These are phyloP conservation scores for Taxawa tesnikishii DNA, from an alignment of 2,329 filamentous ascomycete species.

Conservation along the genomic window DNA sequence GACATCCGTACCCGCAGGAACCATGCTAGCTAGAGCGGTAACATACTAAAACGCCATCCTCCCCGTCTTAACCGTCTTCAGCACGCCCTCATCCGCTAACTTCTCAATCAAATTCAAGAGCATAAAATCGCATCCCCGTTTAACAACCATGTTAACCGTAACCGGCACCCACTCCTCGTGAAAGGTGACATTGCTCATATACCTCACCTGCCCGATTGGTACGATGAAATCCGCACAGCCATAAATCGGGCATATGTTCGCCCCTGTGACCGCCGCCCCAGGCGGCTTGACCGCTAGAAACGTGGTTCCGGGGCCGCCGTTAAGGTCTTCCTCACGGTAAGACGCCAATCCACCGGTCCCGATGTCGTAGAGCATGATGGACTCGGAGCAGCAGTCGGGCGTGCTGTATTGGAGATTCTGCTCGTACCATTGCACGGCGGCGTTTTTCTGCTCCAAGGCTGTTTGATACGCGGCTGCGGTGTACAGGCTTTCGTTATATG, in stretches of 20 bases:
- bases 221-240: slow-evolving; percentile 28
- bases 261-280: slow-evolving; percentile 19
- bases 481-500: slow-evolving; percentile 14
- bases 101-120: slow-evolving; percentile 28
- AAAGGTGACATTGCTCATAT: slow-evolving; percentile 26
- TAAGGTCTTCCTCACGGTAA: slow-evolving; percentile 24
- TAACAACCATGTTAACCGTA: slow-evolving; percentile 29
- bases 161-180: slow-evolving; percentile 29
- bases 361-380: slow-evolving; percentile 29
- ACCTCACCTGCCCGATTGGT: slow-evolving; percentile 30
- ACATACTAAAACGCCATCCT: slow-evolving; percentile 20
- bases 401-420: slow-evolving; percentile 23
- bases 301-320: slow-evolving; percentile 17
- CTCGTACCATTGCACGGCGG: slow-evolving; percentile 26
- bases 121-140: slow-evolving; percentile 31
- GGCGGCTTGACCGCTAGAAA: slow-evolving; percentile 21
- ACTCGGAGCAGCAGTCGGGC: slow-evolving; percentile 26
- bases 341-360: slow-evolving; percentile 29
- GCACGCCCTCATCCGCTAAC: slow-evolving; percentile 25
- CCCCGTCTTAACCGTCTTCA: slow-evolving; percentile 27
- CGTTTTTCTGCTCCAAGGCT: slow-evolving; percentile 18
- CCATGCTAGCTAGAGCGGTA: no score
- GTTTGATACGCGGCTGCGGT: slow-evolving; percentile 12
- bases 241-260: slow-evolving; percentile 8
- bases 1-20: no score